Conservation (phyloP, 2,329 filamentous ascomycete genomes). For the Gyromitra esculenta region DNA sequence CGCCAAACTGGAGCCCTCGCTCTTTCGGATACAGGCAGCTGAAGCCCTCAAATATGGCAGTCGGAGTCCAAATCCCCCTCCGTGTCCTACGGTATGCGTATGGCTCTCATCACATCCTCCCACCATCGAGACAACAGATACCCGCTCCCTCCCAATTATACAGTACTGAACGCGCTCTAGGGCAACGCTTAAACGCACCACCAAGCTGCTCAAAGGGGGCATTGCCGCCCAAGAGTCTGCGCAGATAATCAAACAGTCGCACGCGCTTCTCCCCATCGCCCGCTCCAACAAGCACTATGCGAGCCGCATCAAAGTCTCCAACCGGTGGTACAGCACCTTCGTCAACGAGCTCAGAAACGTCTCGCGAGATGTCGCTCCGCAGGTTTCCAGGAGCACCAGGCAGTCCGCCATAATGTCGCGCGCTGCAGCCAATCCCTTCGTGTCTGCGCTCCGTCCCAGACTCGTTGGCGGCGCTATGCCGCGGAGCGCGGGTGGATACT, state of each 20-base stretch:
- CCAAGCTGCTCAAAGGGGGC: constrained; percentile 86
- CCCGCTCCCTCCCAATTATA: constrained; percentile 71
- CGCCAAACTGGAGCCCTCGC: neutral
- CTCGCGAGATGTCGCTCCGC: constrained; percentile 57
- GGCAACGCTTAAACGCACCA: constrained; percentile 83
- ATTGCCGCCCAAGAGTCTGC: constrained; percentile 76
- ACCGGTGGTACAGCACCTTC: constrained; percentile 59
- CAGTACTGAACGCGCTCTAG: constrained; percentile 70
- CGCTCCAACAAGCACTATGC: constrained; percentile 64
- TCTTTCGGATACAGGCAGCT: neutral
- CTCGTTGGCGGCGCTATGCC: constrained; percentile 82
- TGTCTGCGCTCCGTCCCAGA: constrained; percentile 81
- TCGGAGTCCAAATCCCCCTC: constrained; percentile 52
- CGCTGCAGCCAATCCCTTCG: constrained; percentile 82
- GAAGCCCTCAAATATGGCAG: constrained; percentile 32
- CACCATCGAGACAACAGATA: constrained; percentile 70
- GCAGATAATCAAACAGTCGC: constrained; percentile 77
- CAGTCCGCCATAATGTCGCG: constrained; percentile 66
- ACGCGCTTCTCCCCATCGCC: constrained; percentile 81
- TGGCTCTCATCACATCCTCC: neutral
- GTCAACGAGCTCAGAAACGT: constrained; percentile 10
- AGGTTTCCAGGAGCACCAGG: neutral
- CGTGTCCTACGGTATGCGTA: constrained; percentile 53
- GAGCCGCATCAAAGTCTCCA: constrained; percentile 42
- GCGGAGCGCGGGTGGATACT: constrained; percentile 87